These are phyloP conservation scores for Chaetomium sp. DNA, from an alignment of 2,329 filamentous ascomycete genomes.

Conservation along the genomic window DNA sequence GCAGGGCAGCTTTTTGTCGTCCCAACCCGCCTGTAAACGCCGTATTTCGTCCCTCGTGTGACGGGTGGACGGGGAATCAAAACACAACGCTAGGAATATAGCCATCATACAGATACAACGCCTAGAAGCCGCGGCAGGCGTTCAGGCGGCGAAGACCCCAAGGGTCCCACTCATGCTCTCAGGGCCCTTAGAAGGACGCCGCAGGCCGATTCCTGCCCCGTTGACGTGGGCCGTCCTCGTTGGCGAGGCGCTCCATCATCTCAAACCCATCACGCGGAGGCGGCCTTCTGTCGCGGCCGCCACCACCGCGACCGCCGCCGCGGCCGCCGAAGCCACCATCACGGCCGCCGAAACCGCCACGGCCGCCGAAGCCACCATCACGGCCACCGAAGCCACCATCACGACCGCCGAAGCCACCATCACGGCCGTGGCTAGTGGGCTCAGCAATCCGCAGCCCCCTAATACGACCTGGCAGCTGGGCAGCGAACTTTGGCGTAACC, in stretches of 20 bases:
- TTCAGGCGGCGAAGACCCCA: constrained; percentile 1
- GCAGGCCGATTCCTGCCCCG: background rate
- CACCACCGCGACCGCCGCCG: constrained; percentile 25
- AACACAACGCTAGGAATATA: constrained; percentile 9
- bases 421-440: no score
- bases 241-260: constrained; percentile 17
- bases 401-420: no score
- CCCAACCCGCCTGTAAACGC: constrained; percentile 17
- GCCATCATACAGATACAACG: constrained; percentile 20
- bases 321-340: constrained; percentile 27
- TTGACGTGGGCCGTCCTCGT: background rate
- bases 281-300: constrained; percentile 19
- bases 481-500: constrained; percentile 36
- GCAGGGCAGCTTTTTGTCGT: background rate
- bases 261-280: constrained; percentile 21
- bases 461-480: constrained; percentile 35
- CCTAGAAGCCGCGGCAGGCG: background rate
- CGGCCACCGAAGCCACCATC: constrained; percentile 20
- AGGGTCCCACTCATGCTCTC: background rate
- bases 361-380: constrained; percentile 16
- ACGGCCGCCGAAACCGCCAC: constrained; percentile 26
- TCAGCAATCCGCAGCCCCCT: constrained; percentile 42
- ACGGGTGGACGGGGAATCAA: constrained; percentile 22
- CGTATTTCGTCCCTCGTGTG: background rate
- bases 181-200: constrained; percentile 13